phyloP scores from a whole-genome alignment of 495 filamentous ascomycete species.

The Talaromyces adpressus region DNA sequence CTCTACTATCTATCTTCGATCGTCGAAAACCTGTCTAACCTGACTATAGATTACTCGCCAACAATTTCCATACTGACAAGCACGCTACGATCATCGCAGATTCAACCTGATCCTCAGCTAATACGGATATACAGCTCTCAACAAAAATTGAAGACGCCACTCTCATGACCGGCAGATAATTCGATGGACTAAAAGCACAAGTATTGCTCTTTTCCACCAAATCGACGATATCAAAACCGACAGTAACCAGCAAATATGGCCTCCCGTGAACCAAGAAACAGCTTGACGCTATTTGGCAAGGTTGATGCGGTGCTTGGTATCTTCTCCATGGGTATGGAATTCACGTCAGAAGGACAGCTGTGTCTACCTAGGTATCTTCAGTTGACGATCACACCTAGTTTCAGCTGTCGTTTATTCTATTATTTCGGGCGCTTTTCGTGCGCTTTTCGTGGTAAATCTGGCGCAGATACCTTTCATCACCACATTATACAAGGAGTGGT shows the following conservation, averaged over 20 bases:
- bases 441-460: conserved; percentile 6
- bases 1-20: too few species aligned
- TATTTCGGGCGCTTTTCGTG: conserved; percentile 3
- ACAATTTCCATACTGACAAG: too few species aligned
- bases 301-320: conserved; percentile 6
- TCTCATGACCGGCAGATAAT: not conserved
- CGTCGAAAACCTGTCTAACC: too few species aligned
- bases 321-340: conserved; percentile 6
- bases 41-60: too few species aligned
- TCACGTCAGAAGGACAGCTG: not conserved
- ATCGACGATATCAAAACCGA: not conserved
- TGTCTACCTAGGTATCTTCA: not conserved
- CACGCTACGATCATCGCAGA: not conserved
- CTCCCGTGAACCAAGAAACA: conserved; percentile 4
- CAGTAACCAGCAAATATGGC: conserved; percentile 4
- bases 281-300: conserved; percentile 8
- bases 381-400: conserved; percentile 5
- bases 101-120: not conserved
- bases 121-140: too few species aligned
- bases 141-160: not conserved
- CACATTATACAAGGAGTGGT: conserved; percentile 8
- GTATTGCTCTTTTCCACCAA: conserved; percentile 4
- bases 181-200: conserved; percentile 6
- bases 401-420: conserved; percentile 4
- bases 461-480: conserved; percentile 8